phyloP scores from a whole-genome alignment of 768 basidiomycete genomes.

The Leccinum uliginosum region DNA sequence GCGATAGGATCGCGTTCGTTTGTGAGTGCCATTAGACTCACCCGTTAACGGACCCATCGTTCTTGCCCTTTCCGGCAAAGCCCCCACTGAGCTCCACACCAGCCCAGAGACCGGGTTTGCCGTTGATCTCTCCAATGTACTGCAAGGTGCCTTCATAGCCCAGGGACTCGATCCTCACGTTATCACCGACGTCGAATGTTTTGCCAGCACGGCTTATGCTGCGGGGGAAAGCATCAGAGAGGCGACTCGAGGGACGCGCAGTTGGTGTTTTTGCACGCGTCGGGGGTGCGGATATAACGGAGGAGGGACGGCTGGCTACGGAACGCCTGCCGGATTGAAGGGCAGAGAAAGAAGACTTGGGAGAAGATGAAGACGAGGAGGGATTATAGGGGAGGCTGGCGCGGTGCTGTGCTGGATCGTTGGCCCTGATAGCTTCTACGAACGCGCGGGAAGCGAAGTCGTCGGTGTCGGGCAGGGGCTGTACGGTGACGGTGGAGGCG shows the following conservation, averaged over 20 bases:
- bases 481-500: constrained; percentile 45
- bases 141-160: constrained; percentile 82
- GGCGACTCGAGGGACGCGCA: constrained; percentile 60
- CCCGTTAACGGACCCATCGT: constrained; percentile 88
- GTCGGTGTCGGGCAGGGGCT: constrained; percentile 35
- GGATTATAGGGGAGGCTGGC: constrained; percentile 35
- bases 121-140: constrained; percentile 82
- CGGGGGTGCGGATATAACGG: constrained; percentile 50
- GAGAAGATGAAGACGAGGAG: constrained; percentile 46
- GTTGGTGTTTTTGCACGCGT: constrained; percentile 51
- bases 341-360: constrained; percentile 36
- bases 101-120: constrained; percentile 88
- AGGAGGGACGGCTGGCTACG: constrained; percentile 56
- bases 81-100: constrained; percentile 87
- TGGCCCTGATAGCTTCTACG: constrained; percentile 73
- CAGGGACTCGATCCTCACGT: constrained; percentile 80
- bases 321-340: constrained; percentile 41
- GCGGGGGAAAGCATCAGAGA: constrained; percentile 54
- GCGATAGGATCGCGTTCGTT: neutral
- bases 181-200: constrained; percentile 69
- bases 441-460: constrained; percentile 70
- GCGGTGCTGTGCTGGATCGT: constrained; percentile 74
- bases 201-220: constrained; percentile 42
- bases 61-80: constrained; percentile 90
- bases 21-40: constrained; percentile 38